phyloP scores from a whole-genome alignment of 305 asterid species.

The Galium porrigens region DNA sequence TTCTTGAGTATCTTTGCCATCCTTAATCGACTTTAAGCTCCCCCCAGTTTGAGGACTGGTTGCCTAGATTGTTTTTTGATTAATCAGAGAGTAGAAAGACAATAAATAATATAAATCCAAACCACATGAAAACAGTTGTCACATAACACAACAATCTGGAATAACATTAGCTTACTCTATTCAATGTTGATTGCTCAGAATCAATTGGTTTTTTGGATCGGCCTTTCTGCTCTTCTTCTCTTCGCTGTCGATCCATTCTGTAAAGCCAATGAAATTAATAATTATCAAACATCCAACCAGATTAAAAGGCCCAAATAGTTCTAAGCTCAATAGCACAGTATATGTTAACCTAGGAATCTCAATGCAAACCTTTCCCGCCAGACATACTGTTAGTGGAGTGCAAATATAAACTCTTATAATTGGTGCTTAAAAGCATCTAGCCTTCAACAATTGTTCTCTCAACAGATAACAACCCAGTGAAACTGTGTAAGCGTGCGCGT shows the following conservation, averaged over 20 bases:
- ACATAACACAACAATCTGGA: not conserved
- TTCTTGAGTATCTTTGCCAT: conserved; percentile 76
- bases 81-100: conserved; percentile 10
- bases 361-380: not conserved
- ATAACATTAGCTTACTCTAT: conserved; percentile 42
- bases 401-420: not conserved
- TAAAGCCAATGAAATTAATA: not conserved
- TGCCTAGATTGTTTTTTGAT: conserved; percentile 34
- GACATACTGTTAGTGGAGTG: not conserved
- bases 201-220: conserved; percentile 69
- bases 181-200: conserved; percentile 66
- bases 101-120: not conserved
- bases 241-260: conserved; percentile 96
- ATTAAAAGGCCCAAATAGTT: too few relatives aligned
- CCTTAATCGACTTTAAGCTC: conserved; percentile 67
- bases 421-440: not conserved
- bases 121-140: conserved; percentile 6
- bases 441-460: not conserved
- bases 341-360: too few relatives aligned
- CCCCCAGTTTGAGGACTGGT: conserved; percentile 90
- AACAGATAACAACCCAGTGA: not conserved
- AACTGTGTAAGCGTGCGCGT: not conserved
- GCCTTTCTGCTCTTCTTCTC: conserved; percentile 81
- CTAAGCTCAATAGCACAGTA: too few relatives aligned
- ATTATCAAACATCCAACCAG: too few relatives aligned